These are phyloP conservation scores for Picochlorum sp. DNA, from an alignment of 139 green algal genomes.

Conservation along the genomic window DNA sequence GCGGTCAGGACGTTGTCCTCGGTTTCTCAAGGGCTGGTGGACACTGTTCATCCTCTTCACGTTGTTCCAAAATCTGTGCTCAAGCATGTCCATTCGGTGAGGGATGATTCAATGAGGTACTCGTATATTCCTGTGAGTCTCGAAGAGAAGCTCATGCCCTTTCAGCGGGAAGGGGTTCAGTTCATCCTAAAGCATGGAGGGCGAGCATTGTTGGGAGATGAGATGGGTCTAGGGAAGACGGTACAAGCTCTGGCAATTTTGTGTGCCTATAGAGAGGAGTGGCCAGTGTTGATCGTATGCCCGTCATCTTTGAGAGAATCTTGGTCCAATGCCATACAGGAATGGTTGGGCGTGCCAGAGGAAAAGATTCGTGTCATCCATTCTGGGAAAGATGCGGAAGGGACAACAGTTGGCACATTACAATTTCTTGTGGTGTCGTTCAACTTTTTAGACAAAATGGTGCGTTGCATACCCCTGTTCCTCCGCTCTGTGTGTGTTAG, in stretches of 20 bases:
- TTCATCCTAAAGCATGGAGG: constrained; percentile 63
- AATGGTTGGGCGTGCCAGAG: constrained; percentile 48
- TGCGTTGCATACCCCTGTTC: constrained; percentile 11
- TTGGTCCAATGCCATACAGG: constrained; percentile 61
- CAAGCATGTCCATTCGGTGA: not conserved
- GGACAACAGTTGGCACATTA: not conserved
- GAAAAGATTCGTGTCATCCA: constrained; percentile 35
- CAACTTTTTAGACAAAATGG: constrained; percentile 75
- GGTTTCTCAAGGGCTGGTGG: too few species aligned
- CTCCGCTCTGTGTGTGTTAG: not conserved
- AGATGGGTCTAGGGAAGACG: constrained; percentile 65
- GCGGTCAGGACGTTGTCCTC: too few species aligned
- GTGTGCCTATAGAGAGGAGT: constrained; percentile 63
- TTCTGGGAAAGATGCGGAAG: constrained; percentile 15
- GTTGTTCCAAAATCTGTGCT: not conserved
- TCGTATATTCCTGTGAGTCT: constrained; percentile 31
- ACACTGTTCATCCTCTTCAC: not conserved
- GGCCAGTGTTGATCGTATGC: constrained; percentile 65
- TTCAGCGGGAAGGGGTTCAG: constrained; percentile 62
- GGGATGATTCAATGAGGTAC: constrained; percentile 39
- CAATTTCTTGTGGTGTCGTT: constrained; percentile 69
- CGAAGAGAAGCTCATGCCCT: constrained; percentile 38
- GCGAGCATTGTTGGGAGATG: constrained; percentile 58
- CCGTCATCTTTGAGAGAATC: constrained; percentile 63
- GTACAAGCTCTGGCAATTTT: constrained; percentile 56